Conservation (phyloP, 805 yeast species). For the Starmerella riodocensis region DNA sequence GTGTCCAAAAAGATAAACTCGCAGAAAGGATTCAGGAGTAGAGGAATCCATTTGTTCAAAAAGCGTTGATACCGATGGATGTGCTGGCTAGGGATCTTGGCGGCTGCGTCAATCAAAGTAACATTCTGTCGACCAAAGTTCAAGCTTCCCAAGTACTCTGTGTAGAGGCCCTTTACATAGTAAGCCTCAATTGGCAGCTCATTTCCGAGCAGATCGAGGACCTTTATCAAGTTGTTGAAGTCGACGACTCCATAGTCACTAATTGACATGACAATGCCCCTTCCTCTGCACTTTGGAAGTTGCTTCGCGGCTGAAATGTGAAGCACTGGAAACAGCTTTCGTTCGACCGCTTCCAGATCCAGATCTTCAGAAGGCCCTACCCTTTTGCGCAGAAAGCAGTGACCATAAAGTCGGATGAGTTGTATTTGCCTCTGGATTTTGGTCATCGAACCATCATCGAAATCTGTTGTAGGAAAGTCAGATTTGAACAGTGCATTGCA, state of each 20-base stretch:
- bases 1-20: slow-evolving; percentile 6
- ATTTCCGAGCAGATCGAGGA: not conserved
- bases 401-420: slow-evolving; percentile 1
- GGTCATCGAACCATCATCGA: not conserved
- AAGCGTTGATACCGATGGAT: not conserved
- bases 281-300: not conserved
- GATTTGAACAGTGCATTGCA: not conserved
- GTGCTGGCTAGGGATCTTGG: not conserved
- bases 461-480: not conserved
- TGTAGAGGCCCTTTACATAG: not conserved
- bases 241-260: not conserved
- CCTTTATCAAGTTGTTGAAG: not conserved
- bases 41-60: slow-evolving; percentile 5
- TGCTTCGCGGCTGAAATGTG: not conserved
- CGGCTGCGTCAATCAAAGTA: not conserved
- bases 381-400: slow-evolving; percentile 1
- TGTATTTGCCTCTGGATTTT: not conserved
- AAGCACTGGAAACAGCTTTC: slow-evolving; percentile 1
- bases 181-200: slow-evolving; percentile 6
- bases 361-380: not conserved
- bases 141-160: not conserved
- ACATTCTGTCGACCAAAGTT: not conserved
- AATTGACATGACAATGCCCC: slow-evolving; percentile 4
- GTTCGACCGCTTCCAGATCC: slow-evolving; percentile 1
- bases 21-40: slow-evolving; percentile 2